Base-by-base conservation (phyloP, 2,329 filamentous ascomycete species). In the Dothiorella sarmentorum region DNA sequence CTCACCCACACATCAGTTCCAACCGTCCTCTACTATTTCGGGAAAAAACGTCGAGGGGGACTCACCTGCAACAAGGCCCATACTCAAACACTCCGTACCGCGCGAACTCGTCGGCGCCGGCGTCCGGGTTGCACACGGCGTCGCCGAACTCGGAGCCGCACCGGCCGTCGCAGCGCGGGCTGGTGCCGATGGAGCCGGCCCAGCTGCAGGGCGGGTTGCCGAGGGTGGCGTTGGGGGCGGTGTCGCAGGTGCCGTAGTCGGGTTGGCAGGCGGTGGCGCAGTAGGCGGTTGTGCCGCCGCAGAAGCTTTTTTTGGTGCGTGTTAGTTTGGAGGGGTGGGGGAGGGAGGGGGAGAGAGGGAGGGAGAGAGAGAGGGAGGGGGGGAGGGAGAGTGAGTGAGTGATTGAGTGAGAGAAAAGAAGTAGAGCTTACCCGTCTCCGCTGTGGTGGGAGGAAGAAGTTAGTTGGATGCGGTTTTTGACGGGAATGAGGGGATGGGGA, bases 91-190 rank as follows among this genome's bases (percentile, higher is more conserved):
- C 57, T 7, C 57, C 57, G 17, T 27, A 59, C 7, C 5, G 7
- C 4, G 18, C 47, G 18, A 59, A 59, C 15, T 37, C 57, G 33
- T 55, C 31, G 11, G 57, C 38, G 5, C 47, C 40, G 13, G 47
- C 45, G 1, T 29, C 22, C 7, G 26, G 9, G 57, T 20, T 59
- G 47, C 57, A 59, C 22, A 55, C n/a, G n/a, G 57, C 37, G 35
- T 24, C 15, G 43, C 47, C 40, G 40, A 45, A 59, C 4, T 22
- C 27, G 18, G n/a, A 17, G 7, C 57, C 57, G 43, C 57, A 59
- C 15, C 47, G 40, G 5, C 57, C 57, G 47, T 59, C 57, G 38
- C 57, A 59, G 26, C 57, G 57, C 5, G 57, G 57, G 20, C 38
- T 45, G 10, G 45, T 53, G 38, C 57, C 57, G 11, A 27, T n/a